Conservation (phyloP, 371 early-diverging fungal genomes). For the Mucor plumbeus region DNA sequence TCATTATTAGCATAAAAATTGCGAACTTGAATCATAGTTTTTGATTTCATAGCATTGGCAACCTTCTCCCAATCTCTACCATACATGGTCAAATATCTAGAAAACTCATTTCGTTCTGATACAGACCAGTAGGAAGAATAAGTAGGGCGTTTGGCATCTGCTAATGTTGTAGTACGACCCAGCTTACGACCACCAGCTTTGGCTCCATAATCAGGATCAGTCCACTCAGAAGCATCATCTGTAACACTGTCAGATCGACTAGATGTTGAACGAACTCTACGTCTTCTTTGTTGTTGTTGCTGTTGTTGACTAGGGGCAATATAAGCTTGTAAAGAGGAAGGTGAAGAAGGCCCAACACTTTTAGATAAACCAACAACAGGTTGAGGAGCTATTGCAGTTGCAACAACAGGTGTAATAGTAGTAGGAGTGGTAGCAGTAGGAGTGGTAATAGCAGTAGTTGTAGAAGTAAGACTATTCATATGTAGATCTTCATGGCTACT, state of each 20-base stretch:
- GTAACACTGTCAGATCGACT: conserved; percentile 26
- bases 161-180: conserved; percentile 33
- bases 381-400: neutral
- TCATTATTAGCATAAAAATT: conserved; percentile 80
- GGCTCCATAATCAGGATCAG: conserved; percentile 26
- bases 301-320: neutral
- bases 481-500: conserved; percentile 13
- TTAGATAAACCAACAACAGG: neutral
- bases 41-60: conserved; percentile 73
- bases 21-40: conserved; percentile 84
- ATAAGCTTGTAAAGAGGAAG: neutral
- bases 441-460: neutral
- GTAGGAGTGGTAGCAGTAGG: neutral
- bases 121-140: conserved; percentile 91
- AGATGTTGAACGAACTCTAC: conserved; percentile 35
- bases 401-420: neutral
- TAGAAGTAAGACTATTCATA: neutral
- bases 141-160: conserved; percentile 45
- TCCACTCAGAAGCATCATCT: conserved; percentile 30
- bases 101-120: conserved; percentile 77
- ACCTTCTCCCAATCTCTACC: conserved; percentile 84
- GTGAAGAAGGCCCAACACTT: neutral
- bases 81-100: conserved; percentile 58
- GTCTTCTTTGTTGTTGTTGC: conserved; percentile 23
- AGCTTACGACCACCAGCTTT: conserved; percentile 31